Evolutionary conservation across 176 grass and related monocot genomes (phyloP), one percentile per base, ranked within the genome.

Genomic region (Oryza coarctata): DNA sequence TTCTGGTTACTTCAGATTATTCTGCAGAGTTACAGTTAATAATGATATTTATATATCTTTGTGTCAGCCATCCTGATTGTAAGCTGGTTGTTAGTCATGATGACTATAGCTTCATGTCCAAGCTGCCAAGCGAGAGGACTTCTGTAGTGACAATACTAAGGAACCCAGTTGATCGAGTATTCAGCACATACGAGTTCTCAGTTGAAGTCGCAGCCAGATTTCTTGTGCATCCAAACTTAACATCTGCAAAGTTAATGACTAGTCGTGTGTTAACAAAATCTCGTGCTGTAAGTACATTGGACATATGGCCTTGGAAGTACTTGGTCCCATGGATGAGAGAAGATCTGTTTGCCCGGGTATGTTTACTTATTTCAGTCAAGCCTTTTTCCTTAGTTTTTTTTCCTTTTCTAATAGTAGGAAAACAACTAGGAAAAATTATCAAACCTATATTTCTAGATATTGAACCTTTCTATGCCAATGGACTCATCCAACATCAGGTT

Each of bases 251-350:
- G 77, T 43, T 87, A 81, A 96, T 94, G 83, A 87, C 97, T 72
- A 86, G 43, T 38, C 88, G 87, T 22, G 36, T 94, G 58, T 65
- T 85, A 40, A 58, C 3, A 15, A 96, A 92, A 70, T 78, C 89
- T 78, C 75, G 63, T 68, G 91, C 68, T 74, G 89, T 96, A 65
- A 99, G 93, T 84, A 99, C 93, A 66, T 85, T 99, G 78, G 97
- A 99, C 68, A 94, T 96, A 80, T 99, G 97, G 97, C 97, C 97
- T 68, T 99, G 97, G 97, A 99, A 99, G 75, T 94, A 96, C 86
- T 92, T 99, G 80, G 97, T 99, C 81, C 97, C 93, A 43, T 99
- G 97, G 97, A 96, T 99, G 87, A 90, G 97, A 85, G 80, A 99
- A 64, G 97, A 99, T 84, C 74, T 99, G 55, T 99, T 99, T 86